phyloP scores from a whole-genome alignment of 306 rosid genomes.

The apple (Malus domestica) region DNA sequence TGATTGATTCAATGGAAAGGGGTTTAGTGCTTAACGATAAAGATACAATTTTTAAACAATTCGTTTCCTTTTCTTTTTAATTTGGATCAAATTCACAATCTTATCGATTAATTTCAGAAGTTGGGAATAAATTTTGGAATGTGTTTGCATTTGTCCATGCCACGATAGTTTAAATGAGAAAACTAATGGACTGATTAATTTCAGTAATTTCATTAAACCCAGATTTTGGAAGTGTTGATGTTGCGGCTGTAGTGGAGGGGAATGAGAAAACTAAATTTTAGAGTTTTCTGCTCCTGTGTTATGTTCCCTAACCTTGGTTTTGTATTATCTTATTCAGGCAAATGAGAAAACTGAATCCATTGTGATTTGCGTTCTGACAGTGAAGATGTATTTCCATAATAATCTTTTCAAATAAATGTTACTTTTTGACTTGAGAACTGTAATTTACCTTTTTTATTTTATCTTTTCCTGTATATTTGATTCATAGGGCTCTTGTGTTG shows the following conservation, averaged over 20 bases:
- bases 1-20: not conserved
- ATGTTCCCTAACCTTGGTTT: conserved; percentile 7
- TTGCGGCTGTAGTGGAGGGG: conserved; percentile 16
- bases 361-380: too few relatives aligned
- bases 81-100: not conserved
- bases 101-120: not conserved
- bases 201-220: conserved; percentile 6
- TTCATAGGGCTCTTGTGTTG: too few relatives aligned
- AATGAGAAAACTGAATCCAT: conserved; percentile 36
- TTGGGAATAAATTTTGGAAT: not conserved
- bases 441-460: too few relatives aligned
- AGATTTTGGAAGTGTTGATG: not conserved
- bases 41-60: not conserved
- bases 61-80: not conserved
- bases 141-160: not conserved
- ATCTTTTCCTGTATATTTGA: too few relatives aligned
- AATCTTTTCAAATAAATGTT: too few relatives aligned
- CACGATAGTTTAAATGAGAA: too few relatives aligned
- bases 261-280: not conserved
- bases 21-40: not conserved
- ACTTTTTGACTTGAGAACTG: too few relatives aligned
- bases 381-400: too few relatives aligned
- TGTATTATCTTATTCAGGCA: conserved; percentile 36
- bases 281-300: not conserved
- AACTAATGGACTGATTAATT: too few relatives aligned